Percentiles rank a stretch among this genome's conserved stretches.
Conservation (phyloP, 345 rosid species). For the Gossypium thurberi region DNA sequence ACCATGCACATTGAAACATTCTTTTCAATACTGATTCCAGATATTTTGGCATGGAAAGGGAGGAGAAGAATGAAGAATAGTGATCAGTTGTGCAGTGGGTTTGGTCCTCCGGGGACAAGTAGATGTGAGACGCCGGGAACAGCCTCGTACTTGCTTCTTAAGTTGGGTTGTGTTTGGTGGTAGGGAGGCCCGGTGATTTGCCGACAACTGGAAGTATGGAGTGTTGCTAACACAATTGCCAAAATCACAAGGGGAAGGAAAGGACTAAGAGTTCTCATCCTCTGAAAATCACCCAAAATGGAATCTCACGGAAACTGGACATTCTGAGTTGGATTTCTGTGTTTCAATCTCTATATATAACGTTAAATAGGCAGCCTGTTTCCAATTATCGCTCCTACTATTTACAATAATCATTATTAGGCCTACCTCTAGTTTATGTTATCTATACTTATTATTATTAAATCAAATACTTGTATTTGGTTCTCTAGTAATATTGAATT, state of each 20-base stretch:
- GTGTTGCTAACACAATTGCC: conserved; percentile 11
- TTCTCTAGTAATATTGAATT: too few relatives aligned
- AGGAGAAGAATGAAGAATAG: neutral
- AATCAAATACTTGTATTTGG: too few relatives aligned
- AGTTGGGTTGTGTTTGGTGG: conserved; percentile 9
- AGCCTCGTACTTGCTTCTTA: conserved; percentile 3
- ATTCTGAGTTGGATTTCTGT: neutral
- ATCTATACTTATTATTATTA: too few relatives aligned
- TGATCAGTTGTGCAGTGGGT: conserved; percentile 48
- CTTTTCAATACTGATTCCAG: neutral
- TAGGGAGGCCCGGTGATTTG: neutral
- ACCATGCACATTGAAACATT: neutral
- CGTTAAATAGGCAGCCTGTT: neutral
- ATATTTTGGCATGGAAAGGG: neutral
- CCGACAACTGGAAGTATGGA: conserved; percentile 24
- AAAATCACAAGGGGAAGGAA: conserved; percentile 16
- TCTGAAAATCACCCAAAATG: neutral
- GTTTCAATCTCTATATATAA: conserved; percentile 9
- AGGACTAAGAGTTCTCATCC: conserved; percentile 17
- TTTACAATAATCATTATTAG: neutral
- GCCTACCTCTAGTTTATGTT: neutral
- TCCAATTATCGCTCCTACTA: neutral
- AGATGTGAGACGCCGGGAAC: conserved; percentile 15
- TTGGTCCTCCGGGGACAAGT: conserved; percentile 46
- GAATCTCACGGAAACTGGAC: neutral